Conservation (phyloP, 2,329 filamentous ascomycete species). For the Xylaria sp. region DNA sequence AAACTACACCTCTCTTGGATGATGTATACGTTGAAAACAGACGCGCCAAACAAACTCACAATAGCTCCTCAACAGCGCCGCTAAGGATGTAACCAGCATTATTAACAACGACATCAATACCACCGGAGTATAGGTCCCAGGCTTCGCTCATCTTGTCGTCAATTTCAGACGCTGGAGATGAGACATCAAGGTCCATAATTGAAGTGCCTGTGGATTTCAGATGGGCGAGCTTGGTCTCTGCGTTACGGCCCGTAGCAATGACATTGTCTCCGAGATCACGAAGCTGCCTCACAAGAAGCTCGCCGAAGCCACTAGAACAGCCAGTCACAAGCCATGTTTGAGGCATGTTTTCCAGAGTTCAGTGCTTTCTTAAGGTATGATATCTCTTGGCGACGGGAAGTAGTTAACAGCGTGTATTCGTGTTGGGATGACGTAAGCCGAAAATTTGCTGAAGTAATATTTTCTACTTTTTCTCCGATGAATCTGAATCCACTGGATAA, state of each 20-base stretch:
- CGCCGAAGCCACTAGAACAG: slow-evolving; percentile 50
- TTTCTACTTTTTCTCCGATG: too few species aligned
- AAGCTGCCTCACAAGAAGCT: slow-evolving; percentile 45
- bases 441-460: too few species aligned
- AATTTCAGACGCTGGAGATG: slow-evolving; percentile 31
- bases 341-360: neutral
- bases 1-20: neutral
- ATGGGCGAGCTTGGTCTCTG: slow-evolving; percentile 40
- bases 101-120: slow-evolving; percentile 47
- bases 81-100: slow-evolving; percentile 46
- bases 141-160: slow-evolving; percentile 32
- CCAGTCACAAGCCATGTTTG: slow-evolving; percentile 49
- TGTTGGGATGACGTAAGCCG: too few species aligned
- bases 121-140: slow-evolving; percentile 31
- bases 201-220: slow-evolving; percentile 43
- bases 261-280: slow-evolving; percentile 46
- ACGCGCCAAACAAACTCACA: slow-evolving; percentile 19
- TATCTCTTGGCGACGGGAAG: too few species aligned
- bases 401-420: too few species aligned
- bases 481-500: too few species aligned
- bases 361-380: too few species aligned
- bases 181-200: slow-evolving; percentile 41
- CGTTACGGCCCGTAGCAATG: slow-evolving; percentile 49
- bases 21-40: neutral
- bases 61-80: slow-evolving; percentile 40